Conservation (phyloP, 805 yeast genomes). For the Candida ulmi region DNA sequence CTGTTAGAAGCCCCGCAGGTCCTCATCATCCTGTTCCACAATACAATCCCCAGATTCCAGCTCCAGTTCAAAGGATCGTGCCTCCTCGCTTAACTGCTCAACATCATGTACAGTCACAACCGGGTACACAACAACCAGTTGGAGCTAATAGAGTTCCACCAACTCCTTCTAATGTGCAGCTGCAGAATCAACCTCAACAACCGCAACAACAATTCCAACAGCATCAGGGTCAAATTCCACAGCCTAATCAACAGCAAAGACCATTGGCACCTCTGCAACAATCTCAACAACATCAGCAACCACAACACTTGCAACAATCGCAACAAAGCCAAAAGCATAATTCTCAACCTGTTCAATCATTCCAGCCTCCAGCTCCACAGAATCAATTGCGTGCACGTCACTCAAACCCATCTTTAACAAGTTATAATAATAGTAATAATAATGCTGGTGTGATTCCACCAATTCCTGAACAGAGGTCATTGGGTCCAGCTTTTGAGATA, state of each 20-base stretch:
- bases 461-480: conserved; percentile 1
- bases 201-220: background rate
- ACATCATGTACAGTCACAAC: conserved; percentile 4
- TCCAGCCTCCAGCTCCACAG: background rate
- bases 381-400: background rate
- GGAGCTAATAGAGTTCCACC: no score
- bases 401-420: background rate
- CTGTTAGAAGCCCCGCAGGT: no score
- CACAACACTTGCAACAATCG: conserved; percentile 1
- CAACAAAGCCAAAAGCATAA: background rate
- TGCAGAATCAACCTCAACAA: no score
- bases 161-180: no score
- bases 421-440: no score
- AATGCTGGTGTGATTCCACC: no score
- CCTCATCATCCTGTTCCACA: no score
- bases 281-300: conserved; percentile 3
- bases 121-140: background rate
- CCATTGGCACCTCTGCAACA: conserved; percentile 2
- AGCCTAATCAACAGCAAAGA: background rate
- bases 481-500: conserved; percentile 4
- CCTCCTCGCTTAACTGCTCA: no score
- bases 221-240: no score
- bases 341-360: conserved; percentile 4
- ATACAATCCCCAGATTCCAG: no score
- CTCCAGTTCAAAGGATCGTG: no score